These are phyloP conservation scores for Ambrosia trifida DNA, from an alignment of 129 eudicot species.

Conservation along the genomic window DNA sequence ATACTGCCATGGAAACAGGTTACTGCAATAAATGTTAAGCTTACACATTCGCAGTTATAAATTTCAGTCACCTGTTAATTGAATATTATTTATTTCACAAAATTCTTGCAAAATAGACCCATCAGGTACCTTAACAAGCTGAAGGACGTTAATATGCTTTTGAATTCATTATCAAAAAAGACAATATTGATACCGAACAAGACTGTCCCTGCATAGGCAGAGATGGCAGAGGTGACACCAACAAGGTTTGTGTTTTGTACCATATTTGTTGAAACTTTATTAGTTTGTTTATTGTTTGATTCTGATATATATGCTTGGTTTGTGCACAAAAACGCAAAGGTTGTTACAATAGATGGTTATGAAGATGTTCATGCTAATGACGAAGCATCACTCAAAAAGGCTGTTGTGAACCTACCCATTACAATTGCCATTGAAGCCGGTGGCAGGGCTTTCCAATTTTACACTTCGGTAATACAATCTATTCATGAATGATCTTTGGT, in stretches of 20 bases:
- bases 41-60: neutral
- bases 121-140: too few relatives aligned
- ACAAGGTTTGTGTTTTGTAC: too few relatives aligned
- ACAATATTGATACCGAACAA: too few relatives aligned
- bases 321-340: slow-evolving; percentile 77
- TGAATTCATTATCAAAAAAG: too few relatives aligned
- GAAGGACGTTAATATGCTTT: too few relatives aligned
- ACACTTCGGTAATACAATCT: slow-evolving; percentile 56
- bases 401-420: slow-evolving; percentile 69
- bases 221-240: too few relatives aligned
- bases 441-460: slow-evolving; percentile 79
- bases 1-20: slow-evolving; percentile 99
- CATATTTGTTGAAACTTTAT: too few relatives aligned
- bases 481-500: too few relatives aligned
- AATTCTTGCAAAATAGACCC: too few relatives aligned
- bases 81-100: neutral
- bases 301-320: too few relatives aligned
- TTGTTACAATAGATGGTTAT: slow-evolving; percentile 61
- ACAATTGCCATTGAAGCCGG: slow-evolving; percentile 93
- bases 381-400: slow-evolving; percentile 69
- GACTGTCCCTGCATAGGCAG: too few relatives aligned
- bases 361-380: slow-evolving; percentile 78
- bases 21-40: slow-evolving; percentile 21
- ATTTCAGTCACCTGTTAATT: neutral
- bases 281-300: too few relatives aligned